Percentiles rank a stretch among this genome's conserved stretches.
Conservation (phyloP, 2,329 filamentous ascomycete genomes). For the Diaporthe citriasiana region DNA sequence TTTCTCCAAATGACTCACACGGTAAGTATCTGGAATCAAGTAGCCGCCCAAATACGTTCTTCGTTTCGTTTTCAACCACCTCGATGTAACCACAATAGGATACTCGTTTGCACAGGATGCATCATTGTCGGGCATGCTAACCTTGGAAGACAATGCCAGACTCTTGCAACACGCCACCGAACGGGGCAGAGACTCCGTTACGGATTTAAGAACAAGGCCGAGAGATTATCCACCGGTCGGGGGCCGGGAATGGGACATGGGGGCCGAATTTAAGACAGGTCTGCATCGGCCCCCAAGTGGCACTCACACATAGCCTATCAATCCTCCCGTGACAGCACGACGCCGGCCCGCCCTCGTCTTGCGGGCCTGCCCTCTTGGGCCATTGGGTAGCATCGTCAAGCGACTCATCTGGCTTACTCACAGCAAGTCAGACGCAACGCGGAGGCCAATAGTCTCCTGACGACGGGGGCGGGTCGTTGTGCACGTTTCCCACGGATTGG, state of each 20-base stretch:
- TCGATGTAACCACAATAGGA: neutral
- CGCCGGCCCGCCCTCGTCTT: slow-evolving; percentile 21
- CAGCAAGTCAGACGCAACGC: slow-evolving; percentile 2
- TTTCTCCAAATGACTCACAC: neutral
- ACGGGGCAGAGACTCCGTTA: neutral
- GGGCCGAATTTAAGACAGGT: slow-evolving; percentile 32
- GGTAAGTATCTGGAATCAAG: neutral
- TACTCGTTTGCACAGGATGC: neutral
- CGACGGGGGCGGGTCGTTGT: neutral
- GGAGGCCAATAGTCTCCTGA: neutral
- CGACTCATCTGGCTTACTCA: slow-evolving; percentile 25
- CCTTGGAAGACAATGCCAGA: too few relatives aligned
- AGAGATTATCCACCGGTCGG: slow-evolving; percentile 29
- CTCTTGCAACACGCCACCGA: neutral
- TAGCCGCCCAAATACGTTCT: neutral
- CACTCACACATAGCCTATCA: slow-evolving; percentile 40
- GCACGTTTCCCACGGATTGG: neutral
- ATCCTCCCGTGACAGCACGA: slow-evolving; percentile 37
- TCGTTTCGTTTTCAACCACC: neutral
- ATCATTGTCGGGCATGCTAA: neutral
- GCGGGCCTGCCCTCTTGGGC: slow-evolving; percentile 27
- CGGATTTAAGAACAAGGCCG: slow-evolving; percentile 11
- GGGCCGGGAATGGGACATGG: slow-evolving; percentile 30
- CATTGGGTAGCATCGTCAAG: slow-evolving; percentile 1
- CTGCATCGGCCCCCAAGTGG: slow-evolving; percentile 36